Evolutionary conservation across 805 yeast genomes (phyloP), one percentile per base, ranked within the genome.

Genomic region (Spathaspora gorwiae): DNA sequence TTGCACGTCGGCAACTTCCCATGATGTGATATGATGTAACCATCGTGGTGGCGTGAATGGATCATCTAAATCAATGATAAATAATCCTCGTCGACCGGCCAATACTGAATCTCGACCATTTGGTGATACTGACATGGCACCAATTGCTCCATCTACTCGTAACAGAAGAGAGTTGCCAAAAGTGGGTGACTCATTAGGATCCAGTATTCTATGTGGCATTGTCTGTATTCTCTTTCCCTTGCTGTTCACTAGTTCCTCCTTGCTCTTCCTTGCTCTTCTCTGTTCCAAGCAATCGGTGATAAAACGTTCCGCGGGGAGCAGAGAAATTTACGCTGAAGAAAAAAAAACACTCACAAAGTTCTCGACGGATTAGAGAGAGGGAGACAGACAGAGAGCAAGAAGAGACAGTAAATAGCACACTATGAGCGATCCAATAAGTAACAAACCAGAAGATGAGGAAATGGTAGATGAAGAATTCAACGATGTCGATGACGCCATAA

Each of bases 1-100:
- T 63, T 94, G 98, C 1, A 92, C 97, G 61, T 92, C 97, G 0
- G 99, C 97, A 3, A 94, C 99, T 62, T 94, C 98, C 98, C 98
- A 94, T 0, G 95, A 82, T 0, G 97, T 92, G 32, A 82, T 75
- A 59, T 94, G 97, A 45, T 83, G 95, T 12, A 94, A 76, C 90
- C 95, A 89, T 47, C 99, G 72, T 0, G 99, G 99, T 0, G 95
- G 90, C 0, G 92, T 80, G 64, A 88, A 92, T 1, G 98, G 99
- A 61, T 94, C 97, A 57, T 92, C 96, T 36, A 94, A 65, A 65
- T 94, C 98, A n/a, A 92, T 83, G 34, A 94, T 81, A 61, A 83
- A 87, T 11, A 94, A 72, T 0, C 99, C 99, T 45, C 83, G 75
- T 42, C 74, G 60, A 53, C 87, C 90, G 0, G 98, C 99, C 29